Conservation (phyloP, 2,329 filamentous ascomycete species). For the Xylaria polymorpha region DNA sequence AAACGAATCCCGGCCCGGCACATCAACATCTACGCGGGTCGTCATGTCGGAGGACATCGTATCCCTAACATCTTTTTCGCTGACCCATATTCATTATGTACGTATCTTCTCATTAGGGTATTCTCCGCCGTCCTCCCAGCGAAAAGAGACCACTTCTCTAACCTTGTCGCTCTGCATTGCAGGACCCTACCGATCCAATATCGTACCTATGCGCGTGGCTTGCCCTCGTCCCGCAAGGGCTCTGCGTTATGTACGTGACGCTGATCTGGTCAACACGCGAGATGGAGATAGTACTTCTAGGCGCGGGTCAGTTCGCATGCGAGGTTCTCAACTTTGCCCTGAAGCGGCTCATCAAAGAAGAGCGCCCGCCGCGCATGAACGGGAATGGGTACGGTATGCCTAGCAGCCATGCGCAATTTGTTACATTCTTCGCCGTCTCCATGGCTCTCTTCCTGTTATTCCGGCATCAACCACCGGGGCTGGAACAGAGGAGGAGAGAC, state of each 20-base stretch:
- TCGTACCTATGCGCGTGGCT: constrained; percentile 94
- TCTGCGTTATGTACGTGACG: constrained; percentile 90
- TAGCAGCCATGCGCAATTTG: constrained; percentile 92
- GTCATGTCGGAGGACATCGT: constrained; percentile 57
- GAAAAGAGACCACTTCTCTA: constrained; percentile 12
- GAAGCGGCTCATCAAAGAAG: constrained; percentile 92
- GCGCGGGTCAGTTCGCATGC: constrained; percentile 89
- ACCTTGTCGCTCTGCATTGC: constrained; percentile 29
- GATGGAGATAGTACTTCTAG: constrained; percentile 88
- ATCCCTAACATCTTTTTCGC: constrained; percentile 86
- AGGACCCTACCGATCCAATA: constrained; percentile 87
- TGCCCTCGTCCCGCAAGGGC: constrained; percentile 89
- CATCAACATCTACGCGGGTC: constrained; percentile 26
- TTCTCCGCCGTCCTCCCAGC: neutral
- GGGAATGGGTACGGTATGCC: constrained; percentile 99
- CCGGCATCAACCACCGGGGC: constrained; percentile 73
- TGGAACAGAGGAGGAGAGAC: constrained; percentile 50
- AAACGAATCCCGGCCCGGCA: constrained; percentile 18
- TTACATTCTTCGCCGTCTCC: constrained; percentile 89
- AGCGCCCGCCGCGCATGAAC: constrained; percentile 83
- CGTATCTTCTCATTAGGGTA: constrained; percentile 46
- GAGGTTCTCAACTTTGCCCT: constrained; percentile 90
- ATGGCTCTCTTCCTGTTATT: constrained; percentile 85
- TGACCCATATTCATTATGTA: constrained; percentile 98
- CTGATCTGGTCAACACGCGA: constrained; percentile 93